Base-by-base conservation (phyloP, 164 flowering plant genomes). In the Cinnamomum micranthum region DNA sequence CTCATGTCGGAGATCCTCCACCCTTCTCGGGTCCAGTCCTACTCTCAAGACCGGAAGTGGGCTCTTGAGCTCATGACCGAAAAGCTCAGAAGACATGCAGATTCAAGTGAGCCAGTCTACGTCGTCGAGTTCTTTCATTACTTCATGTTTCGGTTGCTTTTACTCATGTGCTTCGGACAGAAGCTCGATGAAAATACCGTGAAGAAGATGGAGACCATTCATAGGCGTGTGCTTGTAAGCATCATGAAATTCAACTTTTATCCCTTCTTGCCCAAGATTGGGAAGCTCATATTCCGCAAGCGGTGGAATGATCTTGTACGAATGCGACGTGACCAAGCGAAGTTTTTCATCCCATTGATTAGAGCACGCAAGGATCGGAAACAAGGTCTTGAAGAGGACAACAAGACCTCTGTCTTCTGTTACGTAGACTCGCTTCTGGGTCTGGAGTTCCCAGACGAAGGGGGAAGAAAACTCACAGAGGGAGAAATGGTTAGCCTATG, bases 81-180 rank as follows among this genome's bases (percentile, higher is more conserved):
- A 4, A 70, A 25, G 25, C 77, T 85, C 59, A 58, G 23, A 52
- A 19, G 68, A 20, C n/a, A 24, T 9, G 20, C 19, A 20, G 51
- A 67, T 0, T 20, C 73, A 24, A 65, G 69, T 2, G 59, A 27
- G 4, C 55, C 69, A 17, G 80, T 83, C 41, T 25, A 62, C 4
- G 80, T 81, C 13, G 41, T 59, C 23, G 79, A 75, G 31, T 73
- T 69, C 23, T 72, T 81, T 60, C 83, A 69, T 62, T 74, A 69
- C 71, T 76, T 85, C 33, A 72, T 87, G 79, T 84, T 84, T 55
- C 72, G 82, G 17, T 70, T 84, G 71, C 69, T 84, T 2, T 75
- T 77, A 22, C 31, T 74, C 70, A 84, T 87, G 85, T 87, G 90
- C 75, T 86, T 87, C 20, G 88, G 88, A 2, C 82, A 82, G 25